These are phyloP conservation scores for Candida fluviatilis DNA, from an alignment of 805 yeast species.

Conservation along the genomic window DNA sequence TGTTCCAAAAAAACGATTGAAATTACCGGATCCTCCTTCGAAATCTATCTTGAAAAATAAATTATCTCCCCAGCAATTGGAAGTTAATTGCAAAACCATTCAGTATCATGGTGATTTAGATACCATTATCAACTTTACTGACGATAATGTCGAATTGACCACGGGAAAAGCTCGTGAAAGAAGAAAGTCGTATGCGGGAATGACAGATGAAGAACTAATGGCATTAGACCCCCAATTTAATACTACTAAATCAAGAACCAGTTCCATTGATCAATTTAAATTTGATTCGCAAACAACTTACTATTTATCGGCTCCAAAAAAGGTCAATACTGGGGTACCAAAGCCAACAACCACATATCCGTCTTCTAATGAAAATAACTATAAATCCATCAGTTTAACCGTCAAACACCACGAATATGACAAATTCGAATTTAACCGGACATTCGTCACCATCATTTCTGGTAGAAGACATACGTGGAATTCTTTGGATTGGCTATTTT, in stretches of 20 bases:
- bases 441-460: conserved; percentile 32
- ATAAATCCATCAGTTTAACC: conserved; percentile 38
- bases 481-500: conserved; percentile 35
- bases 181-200: conserved; percentile 45
- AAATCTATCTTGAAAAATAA: conserved; percentile 39
- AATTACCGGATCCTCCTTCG: conserved; percentile 28
- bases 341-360: conserved; percentile 17
- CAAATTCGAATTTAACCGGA: conserved; percentile 20
- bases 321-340: conserved; percentile 7
- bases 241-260: conserved; percentile 30
- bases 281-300: conserved; percentile 39
- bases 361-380: conserved; percentile 32
- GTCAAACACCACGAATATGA: conserved; percentile 38
- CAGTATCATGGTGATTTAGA: conserved; percentile 16
- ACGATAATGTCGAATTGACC: conserved; percentile 2
- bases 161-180: conserved; percentile 12
- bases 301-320: conserved; percentile 15
- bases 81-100: conserved; percentile 13
- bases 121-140: background rate
- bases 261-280: conserved; percentile 40
- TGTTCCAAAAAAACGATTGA: conserved; percentile 11
- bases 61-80: conserved; percentile 23
- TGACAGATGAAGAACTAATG: conserved; percentile 52
- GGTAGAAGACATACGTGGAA: conserved; percentile 46
- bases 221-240: conserved; percentile 51